phyloP scores from a whole-genome alignment of 2,329 filamentous ascomycete species.

The Purpureocillium takamizusanense region DNA sequence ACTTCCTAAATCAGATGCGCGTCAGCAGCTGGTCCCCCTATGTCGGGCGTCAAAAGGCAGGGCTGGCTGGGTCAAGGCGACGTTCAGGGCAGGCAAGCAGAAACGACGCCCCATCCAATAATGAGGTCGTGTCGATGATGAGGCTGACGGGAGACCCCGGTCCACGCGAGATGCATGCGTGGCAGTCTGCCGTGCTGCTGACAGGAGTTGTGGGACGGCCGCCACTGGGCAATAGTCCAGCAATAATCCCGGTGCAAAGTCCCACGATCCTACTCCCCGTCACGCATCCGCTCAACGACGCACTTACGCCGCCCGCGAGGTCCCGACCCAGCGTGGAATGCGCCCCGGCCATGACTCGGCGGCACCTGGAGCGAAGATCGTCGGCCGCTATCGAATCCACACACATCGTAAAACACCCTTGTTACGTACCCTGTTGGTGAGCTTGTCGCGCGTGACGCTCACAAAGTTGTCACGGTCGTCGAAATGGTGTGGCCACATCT shows the following conservation, averaged over 20 bases:
- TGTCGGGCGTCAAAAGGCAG: no score
- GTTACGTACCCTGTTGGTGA: constrained; percentile 65
- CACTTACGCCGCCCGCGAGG: no score
- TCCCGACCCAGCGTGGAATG: no score
- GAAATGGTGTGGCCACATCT: constrained; percentile 70
- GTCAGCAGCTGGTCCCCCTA: constrained; percentile 5
- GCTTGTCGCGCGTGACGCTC: constrained; percentile 77
- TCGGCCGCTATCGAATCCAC: no score
- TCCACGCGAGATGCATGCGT: no score
- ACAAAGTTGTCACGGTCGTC: constrained; percentile 77
- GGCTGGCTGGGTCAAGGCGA: no score
- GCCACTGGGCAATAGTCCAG: background rate
- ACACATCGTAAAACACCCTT: constrained; percentile 19
- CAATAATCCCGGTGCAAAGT: background rate
- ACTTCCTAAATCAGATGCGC: constrained; percentile 40
- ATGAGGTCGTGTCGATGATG: no score
- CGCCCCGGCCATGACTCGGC: no score
- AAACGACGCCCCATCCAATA: no score
- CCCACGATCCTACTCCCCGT: background rate
- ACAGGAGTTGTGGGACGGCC: background rate
- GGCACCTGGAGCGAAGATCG: no score
- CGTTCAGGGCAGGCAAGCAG: no score
- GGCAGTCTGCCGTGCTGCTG: background rate
- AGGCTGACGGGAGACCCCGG: no score
- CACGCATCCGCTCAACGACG: constrained; percentile 4